phyloP scores from a whole-genome alignment of 139 green algal species.

The Chlamydomonas eustigma region DNA sequence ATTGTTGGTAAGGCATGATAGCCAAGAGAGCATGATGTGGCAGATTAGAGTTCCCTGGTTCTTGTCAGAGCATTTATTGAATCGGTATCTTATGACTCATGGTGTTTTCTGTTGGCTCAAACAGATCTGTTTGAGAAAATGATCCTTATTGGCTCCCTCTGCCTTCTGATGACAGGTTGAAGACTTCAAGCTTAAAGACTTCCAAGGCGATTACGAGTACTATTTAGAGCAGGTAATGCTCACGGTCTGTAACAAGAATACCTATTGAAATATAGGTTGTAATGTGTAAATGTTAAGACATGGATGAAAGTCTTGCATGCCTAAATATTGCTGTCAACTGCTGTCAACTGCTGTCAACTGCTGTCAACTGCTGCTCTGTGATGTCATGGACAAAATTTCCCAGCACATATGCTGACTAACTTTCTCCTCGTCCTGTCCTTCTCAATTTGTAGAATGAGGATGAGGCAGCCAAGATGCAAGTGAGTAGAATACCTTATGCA shows the following conservation, averaged over 20 bases:
- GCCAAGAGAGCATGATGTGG: no score
- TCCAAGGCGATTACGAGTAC: constrained; percentile 86
- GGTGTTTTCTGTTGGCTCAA: not conserved
- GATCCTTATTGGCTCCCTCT: not conserved
- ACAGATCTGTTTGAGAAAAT: not conserved
- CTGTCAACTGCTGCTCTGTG: no score
- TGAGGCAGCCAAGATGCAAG: constrained; percentile 61
- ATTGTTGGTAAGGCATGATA: constrained; percentile 48
- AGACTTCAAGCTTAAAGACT: constrained; percentile 15
- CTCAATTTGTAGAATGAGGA: constrained; percentile 33
- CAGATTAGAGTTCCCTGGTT: no score
- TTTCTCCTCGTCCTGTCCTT: not conserved
- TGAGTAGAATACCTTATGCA: no score
- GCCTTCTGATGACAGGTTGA: not conserved
- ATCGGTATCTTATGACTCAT: not conserved
- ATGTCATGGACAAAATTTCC: not conserved
- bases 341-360: no score
- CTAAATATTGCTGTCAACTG: no score
- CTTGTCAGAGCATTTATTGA: no score
- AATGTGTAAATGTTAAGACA: not conserved
- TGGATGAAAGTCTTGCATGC: not conserved
- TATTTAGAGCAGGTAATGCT: constrained; percentile 62
- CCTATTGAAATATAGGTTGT: not conserved
- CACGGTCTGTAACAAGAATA: not conserved
- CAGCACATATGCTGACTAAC: not conserved